Evolutionary conservation across 768 basidiomycete genomes (phyloP), one percentile per base, ranked within the genome.

Genomic region (Royoungia palumana): DNA sequence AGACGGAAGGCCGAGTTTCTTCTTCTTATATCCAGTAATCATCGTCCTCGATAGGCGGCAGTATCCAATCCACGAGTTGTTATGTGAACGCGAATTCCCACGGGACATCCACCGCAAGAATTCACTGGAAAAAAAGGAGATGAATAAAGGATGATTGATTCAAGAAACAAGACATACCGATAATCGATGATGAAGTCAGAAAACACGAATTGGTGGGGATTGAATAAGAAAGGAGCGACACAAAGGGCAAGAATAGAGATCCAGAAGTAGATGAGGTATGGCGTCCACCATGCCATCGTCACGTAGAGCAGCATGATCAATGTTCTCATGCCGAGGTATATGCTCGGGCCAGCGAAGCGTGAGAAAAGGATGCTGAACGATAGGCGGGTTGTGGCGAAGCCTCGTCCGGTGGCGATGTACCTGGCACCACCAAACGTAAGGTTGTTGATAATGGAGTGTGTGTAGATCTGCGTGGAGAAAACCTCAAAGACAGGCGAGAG

Each of bases 11-110:
- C 96, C 96, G 6, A 99, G 82, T 57, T 83, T 83, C 79, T 98
- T 97, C 76, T 89, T 91, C 81, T 98, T 98, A 82, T 94, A 99
- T n/a, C 96, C 96, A 16, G 96, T 99, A 64, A 99, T 95, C 82
- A 92, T 88, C 16, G 96, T 99, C 44, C 96, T 79, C n/a, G 93
- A 93, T 39, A 99, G 75, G 45, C 96, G 90, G 67, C 96, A 99
- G 70, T 98, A 99, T 0, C 96, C 95, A 57, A 98, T 95, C 96
- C 96, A 99, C 5, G 95, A 96, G 68, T 97, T 99, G 60, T 81
- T 89, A 69, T 99, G 96, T 19, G 93, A 92, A 27, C 94, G 80
- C 34, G 96, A 97, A 73, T 99, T 99, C 46, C 96, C 96, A 44
- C 96, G 83, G 28, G 86, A 94, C 94, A 99, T 98, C 96, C 96